A percentile compares a stretch with the other conserved stretches of the same genome.
Conservation (phyloP, 495 filamentous ascomycete species). For the Lentithecium fluviatile region DNA sequence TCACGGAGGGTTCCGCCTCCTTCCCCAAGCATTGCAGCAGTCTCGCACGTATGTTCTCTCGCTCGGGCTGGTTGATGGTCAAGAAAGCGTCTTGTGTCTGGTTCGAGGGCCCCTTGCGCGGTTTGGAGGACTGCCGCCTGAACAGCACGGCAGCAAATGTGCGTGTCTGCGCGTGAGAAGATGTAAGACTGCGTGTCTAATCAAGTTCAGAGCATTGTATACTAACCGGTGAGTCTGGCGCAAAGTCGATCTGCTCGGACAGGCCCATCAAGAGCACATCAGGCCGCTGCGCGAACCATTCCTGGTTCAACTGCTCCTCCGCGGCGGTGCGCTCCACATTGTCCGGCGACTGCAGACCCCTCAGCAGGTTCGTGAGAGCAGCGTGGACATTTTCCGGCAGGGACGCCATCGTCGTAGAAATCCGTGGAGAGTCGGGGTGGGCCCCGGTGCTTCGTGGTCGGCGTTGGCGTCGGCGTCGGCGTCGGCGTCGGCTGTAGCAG, state of each 20-base stretch:
- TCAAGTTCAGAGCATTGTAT: too few species aligned
- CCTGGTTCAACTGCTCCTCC: constrained; percentile 83
- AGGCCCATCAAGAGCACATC: constrained; percentile 89
- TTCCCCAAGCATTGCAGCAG: constrained; percentile 70
- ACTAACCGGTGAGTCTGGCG: constrained; percentile 54
- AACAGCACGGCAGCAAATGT: constrained; percentile 93
- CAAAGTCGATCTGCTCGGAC: constrained; percentile 80
- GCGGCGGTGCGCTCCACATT: constrained; percentile 80
- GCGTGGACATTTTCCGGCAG: constrained; percentile 76
- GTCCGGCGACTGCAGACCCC: constrained; percentile 84
- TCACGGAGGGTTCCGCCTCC: constrained; percentile 67
- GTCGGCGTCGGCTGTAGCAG: constrained; percentile 9
- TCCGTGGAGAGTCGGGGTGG: constrained; percentile 7
- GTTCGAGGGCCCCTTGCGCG: constrained; percentile 67
- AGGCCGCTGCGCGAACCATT: constrained; percentile 79
- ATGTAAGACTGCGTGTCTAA: not conserved
- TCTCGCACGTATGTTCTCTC: constrained; percentile 73
- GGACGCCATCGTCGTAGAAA: constrained; percentile 64
- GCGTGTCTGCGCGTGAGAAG: constrained; percentile 59
- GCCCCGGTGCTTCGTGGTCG: constrained; percentile 6
- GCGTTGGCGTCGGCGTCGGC: not conserved
- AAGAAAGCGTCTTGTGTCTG: constrained; percentile 80
- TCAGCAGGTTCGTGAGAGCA: constrained; percentile 80
- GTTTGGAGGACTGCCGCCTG: constrained; percentile 85
- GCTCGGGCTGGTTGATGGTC: constrained; percentile 66